These are phyloP conservation scores for Platanthera zijinensis DNA, from an alignment of 106 monocot species.

Conservation along the genomic window DNA sequence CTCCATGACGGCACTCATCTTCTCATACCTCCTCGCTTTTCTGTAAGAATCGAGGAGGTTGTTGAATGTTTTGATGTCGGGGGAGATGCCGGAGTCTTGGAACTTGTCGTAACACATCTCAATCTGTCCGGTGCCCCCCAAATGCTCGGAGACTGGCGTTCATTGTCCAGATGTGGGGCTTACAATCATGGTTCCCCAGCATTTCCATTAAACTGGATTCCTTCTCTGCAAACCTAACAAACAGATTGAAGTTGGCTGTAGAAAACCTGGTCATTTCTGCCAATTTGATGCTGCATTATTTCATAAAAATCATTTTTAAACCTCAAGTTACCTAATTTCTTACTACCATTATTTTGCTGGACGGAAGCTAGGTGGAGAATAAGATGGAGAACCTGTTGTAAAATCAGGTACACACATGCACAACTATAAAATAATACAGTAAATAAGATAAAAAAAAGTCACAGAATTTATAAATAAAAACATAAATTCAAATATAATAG, in stretches of 20 bases:
- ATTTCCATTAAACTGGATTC: constrained; percentile 71
- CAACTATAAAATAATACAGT: too few relatives aligned
- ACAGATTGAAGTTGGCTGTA: neutral
- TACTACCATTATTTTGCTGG: too few relatives aligned
- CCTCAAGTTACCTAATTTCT: too few relatives aligned
- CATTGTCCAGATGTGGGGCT: constrained; percentile 99
- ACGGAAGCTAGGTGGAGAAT: too few relatives aligned
- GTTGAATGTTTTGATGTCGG: constrained; percentile 87
- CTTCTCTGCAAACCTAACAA: constrained; percentile 74
- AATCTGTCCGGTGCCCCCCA: constrained; percentile 84
- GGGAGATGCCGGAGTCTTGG: constrained; percentile 67
- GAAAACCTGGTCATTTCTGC: too few relatives aligned
- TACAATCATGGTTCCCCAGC: constrained; percentile 54
- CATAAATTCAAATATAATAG: too few relatives aligned
- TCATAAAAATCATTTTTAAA: too few relatives aligned
- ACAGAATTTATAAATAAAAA: too few relatives aligned
- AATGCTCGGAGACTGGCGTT: constrained; percentile 89
- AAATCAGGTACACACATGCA: too few relatives aligned
- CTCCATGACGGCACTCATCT: constrained; percentile 98
- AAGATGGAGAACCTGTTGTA: too few relatives aligned
- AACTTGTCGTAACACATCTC: constrained; percentile 94
- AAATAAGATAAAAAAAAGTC: too few relatives aligned
- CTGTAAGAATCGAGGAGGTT: constrained; percentile 91
- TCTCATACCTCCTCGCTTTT: constrained; percentile 74
- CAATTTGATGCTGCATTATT: too few relatives aligned